Evolutionary conservation across 2,329 filamentous ascomycete genomes (phyloP), one percentile per base, ranked within the genome.

Genomic region (Cercospora beticola): DNA sequence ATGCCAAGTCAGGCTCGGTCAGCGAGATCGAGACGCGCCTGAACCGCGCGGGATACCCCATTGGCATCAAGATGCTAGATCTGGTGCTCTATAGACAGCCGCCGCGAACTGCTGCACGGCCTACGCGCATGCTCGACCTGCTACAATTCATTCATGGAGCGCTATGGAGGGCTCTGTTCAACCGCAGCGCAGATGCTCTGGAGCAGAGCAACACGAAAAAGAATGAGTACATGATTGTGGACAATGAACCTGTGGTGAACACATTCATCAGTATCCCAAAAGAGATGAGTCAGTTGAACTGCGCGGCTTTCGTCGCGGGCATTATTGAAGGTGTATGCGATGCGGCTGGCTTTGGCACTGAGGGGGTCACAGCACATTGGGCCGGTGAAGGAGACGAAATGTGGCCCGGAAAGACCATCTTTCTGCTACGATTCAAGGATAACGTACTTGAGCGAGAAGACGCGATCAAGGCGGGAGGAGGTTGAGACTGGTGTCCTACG

Each of bases 221-320:
- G 8, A 93, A 95, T 75, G 94, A 98, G 83, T 99, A 98, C 85
- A 98, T 99, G 94, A 95, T 99, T 76, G 92, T 94, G 76, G 95
- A 99, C 82, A 98, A 99, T 82, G 95, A 98, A 79, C 95, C 95
- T 23, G 86, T 98, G 62, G 94, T 98, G 46, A 98, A 97, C 81
- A 90, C 91, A 71, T 98, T 95, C 82, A 91, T 99, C 78, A 93
- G 89, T 75, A 91, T 98, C 64, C 95, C 95, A 16, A 91, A 91
- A 77, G 95, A 99, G 82, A 97, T 99, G 92, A 93, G 88, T 81
- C 92, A 95, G 86, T 86, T 99, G 77, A 98, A 97, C 80, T 97
- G 94, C 81, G 95, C 94, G 18, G 95, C 95, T 9, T 99, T 92
- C 78, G 93, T 97, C 21, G 95, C 95, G 0, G 95, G 95, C 18